A percentile compares a stretch with the other conserved stretches of the same genome.
phyloP scores from a whole-genome alignment of 2,329 filamentous ascomycete genomes.

The Stagonosporopsis rhizophila region DNA sequence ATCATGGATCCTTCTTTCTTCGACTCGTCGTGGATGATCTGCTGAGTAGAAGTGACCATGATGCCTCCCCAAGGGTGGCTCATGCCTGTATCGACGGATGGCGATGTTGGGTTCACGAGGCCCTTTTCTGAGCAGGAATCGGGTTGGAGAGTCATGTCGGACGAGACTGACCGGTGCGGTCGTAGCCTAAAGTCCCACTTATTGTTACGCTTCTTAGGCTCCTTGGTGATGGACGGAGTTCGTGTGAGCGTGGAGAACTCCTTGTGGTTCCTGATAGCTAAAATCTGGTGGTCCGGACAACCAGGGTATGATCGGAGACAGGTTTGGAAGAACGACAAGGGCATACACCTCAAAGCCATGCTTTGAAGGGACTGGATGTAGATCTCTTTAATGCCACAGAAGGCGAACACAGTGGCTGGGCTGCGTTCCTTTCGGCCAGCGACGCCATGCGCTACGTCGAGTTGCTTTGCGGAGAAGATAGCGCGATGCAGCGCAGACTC shows the following conservation, averaged over 20 bases:
- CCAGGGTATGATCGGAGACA: slow-evolving; percentile 54
- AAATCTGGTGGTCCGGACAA: slow-evolving; percentile 55
- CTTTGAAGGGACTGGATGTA: slow-evolving; percentile 46
- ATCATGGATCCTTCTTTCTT: slow-evolving; percentile 29
- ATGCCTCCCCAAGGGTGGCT: slow-evolving; percentile 46
- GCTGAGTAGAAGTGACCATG: slow-evolving; percentile 49
- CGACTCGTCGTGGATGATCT: slow-evolving; percentile 41
- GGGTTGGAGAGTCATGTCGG: slow-evolving; percentile 25
- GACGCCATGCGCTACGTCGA: slow-evolving; percentile 41
- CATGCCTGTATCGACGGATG: slow-evolving; percentile 9
- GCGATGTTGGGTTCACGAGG: slow-evolving; percentile 25
- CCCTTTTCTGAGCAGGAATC: slow-evolving; percentile 44
- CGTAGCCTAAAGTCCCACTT: slow-evolving; percentile 29
- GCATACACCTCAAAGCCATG: slow-evolving; percentile 44
- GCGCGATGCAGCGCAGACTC: slow-evolving; percentile 53
- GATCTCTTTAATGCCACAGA: slow-evolving; percentile 54
- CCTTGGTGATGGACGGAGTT: slow-evolving; percentile 19
- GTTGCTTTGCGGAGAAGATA: slow-evolving; percentile 52
- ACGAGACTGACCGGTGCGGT: slow-evolving; percentile 12
- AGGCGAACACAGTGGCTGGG: slow-evolving; percentile 52
- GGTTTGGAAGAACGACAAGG: slow-evolving; percentile 55
- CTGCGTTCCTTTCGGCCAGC: slow-evolving; percentile 33
- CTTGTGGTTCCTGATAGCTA: slow-evolving; percentile 55
- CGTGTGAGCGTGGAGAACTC: slow-evolving; percentile 52
- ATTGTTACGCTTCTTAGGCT: slow-evolving; percentile 11